Base-by-base conservation (phyloP, 116 monocot genomes). In the Zostera marina region DNA sequence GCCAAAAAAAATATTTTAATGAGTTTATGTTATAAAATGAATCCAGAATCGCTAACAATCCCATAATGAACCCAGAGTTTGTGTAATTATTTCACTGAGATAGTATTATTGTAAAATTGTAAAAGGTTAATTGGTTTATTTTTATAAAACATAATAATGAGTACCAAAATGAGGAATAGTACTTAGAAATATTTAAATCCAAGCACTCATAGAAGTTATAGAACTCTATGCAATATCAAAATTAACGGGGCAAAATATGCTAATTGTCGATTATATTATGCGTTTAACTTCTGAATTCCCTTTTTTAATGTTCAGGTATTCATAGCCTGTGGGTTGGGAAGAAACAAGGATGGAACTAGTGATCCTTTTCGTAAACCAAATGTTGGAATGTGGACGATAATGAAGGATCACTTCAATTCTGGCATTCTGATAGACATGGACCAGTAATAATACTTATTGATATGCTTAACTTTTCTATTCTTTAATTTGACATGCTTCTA, bases 321-420 rank as follows among this genome's bases (percentile, higher is more conserved):
- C 53, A 86, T 98, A 49, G 96, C 96, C 49, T 98, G 96, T 64
- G 96, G 96, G 54, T 13, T 75, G 24, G 76, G 73, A 12, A 80
- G 68, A 51, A 63, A 65, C 44, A 82, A 78, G 58, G 60, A 56
- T 54, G 60, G 68, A 47, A 70, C 65, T 63, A 72, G 70, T 56
- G 96, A 98, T 61, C 82, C 72, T 26, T 98, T 78, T 52, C 73
- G 90, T 44, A 98, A 98, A 69, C 96, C 96, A 49, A 78, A 80
- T 42, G 64, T 79, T 61, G 90, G 96, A 62, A 80, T 98, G 90
- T 98, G 96, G 96, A 73, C 47, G 61, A 45, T 98, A 59, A 42
- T 98, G 77, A 69, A 73, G 59, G 59, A 83, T 42, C 73, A 90
- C 64, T 83, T 98, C 76, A 98, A 98, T 75, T 86, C 90, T 54